These are phyloP conservation scores for Tetrapisispora namnaoensis DNA, from an alignment of 805 yeast genomes.

Conservation along the genomic window DNA sequence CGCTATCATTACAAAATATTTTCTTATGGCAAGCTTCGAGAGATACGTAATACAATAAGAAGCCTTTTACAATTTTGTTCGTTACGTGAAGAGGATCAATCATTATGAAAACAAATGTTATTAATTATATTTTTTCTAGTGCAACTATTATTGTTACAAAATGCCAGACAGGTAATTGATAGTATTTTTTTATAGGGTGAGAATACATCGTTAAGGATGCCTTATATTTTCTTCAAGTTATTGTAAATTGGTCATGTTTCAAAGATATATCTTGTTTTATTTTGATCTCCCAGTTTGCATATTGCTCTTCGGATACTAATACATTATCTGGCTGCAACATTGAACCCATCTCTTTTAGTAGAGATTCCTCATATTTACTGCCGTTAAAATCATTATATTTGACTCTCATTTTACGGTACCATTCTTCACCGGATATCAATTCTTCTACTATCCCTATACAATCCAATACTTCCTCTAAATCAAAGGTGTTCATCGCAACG, in stretches of 20 bases:
- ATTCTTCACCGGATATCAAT: conserved; percentile 45
- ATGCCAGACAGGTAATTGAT: too few species aligned
- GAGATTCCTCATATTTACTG: conserved; percentile 17
- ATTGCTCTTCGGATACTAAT: conserved; percentile 26
- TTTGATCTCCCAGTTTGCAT: conserved; percentile 27
- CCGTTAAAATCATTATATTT: conserved; percentile 31
- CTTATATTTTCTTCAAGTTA: too few species aligned
- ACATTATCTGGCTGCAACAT: conserved; percentile 30
- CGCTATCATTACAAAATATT: not conserved
- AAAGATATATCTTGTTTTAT: conserved; percentile 23
- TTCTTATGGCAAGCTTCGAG: too few species aligned
- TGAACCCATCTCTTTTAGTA: conserved; percentile 25
- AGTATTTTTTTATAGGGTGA: too few species aligned
- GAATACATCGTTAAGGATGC: too few species aligned
- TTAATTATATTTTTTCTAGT: too few species aligned
- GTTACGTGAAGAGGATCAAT: too few species aligned
- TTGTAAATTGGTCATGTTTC: conserved; percentile 3
- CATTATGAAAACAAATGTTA: too few species aligned
- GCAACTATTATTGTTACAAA: too few species aligned
- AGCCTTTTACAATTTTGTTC: too few species aligned
- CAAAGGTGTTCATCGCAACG: conserved; percentile 41
- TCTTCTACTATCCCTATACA: conserved; percentile 48
- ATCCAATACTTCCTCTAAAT: conserved; percentile 38
- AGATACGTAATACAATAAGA: too few species aligned
- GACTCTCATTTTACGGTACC: conserved; percentile 50